Conservation (phyloP, 768 basidiomycete genomes). For the Naganishia friedmannii region DNA sequence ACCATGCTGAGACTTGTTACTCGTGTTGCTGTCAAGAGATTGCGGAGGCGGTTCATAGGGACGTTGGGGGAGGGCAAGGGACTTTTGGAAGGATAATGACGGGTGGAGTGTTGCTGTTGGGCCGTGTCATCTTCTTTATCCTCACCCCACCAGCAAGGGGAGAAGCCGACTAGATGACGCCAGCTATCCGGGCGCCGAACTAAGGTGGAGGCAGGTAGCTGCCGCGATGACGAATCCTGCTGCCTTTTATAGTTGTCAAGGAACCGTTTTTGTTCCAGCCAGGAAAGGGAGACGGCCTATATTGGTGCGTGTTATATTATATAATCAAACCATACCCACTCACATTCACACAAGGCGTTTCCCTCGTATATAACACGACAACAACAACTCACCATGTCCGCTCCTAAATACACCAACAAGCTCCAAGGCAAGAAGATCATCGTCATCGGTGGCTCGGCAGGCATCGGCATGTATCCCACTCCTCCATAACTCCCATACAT, state of each 20-base stretch:
- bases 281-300: too few species aligned
- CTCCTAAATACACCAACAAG: constrained; percentile 18
- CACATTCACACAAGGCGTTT: too few species aligned
- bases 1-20: constrained; percentile 8
- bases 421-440: constrained; percentile 12
- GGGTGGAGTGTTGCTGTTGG: too few species aligned
- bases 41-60: constrained; percentile 11
- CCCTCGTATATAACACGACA: too few species aligned
- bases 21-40: background rate
- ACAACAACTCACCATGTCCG: background rate
- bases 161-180: background rate
- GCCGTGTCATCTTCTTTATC: too few species aligned
- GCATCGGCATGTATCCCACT: constrained; percentile 3
- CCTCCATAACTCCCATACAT: background rate
- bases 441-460: constrained; percentile 21
- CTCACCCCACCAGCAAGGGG: too few species aligned
- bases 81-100: background rate
- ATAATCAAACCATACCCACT: too few species aligned
- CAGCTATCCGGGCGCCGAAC: too few species aligned
- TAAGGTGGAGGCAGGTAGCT: background rate
- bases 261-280: background rate
- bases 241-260: too few species aligned
- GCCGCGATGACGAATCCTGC: background rate
- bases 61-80: background rate
- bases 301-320: too few species aligned